Base-by-base conservation (phyloP, 2,329 filamentous ascomycete species). In the Aureobasidium mangrovei region DNA sequence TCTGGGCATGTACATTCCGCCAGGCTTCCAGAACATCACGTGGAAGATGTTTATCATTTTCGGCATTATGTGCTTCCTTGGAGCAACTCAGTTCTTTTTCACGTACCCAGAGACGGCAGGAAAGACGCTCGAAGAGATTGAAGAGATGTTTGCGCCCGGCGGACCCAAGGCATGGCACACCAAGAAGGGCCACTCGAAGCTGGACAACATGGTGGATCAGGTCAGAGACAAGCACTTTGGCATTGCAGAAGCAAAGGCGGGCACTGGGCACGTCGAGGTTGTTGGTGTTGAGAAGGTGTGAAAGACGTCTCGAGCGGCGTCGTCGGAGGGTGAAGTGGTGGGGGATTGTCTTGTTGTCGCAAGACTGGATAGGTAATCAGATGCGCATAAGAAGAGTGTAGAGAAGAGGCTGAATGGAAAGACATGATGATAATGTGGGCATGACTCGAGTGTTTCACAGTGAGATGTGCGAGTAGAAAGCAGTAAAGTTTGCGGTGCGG, bases 11-110 rank as follows among this genome's bases (percentile, higher is more conserved):
- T 82, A 80, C 65, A 74, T 80, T 2, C 80, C 80, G 3, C 75
- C 78, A 0, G 78, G 73, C 0, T 80, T 83, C 67, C 67, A 71
- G 46, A 81, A 81, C 63, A 83, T 83, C 64, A 72, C 71, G 28
- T 82, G 75, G 67, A 75, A 75, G 57, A 68, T 77, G 9, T 78
- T 77, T 63, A 72, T 78, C 40, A 59, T 77, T 27, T 78, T 77
- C 57, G 74, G 75, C 0, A 60, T 66, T 4, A 64, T 78, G 46
- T 78, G 74, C 56, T 56, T 77, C n/a, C 66, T 64, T 2, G 74
- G 68, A 5, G 71, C 73, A 0, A 57, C 72, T 3, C 73, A 77
- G 42, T 72, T 74, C 55, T 77, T 64, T 60, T 66, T 76, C 52
- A 71, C 69, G 4, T 75, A 72, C 56, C 69, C 63, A 3, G 70